Conservation (phyloP, 225 moss, liverwort and hornwort genomes). For the Straminergon stramineum region DNA sequence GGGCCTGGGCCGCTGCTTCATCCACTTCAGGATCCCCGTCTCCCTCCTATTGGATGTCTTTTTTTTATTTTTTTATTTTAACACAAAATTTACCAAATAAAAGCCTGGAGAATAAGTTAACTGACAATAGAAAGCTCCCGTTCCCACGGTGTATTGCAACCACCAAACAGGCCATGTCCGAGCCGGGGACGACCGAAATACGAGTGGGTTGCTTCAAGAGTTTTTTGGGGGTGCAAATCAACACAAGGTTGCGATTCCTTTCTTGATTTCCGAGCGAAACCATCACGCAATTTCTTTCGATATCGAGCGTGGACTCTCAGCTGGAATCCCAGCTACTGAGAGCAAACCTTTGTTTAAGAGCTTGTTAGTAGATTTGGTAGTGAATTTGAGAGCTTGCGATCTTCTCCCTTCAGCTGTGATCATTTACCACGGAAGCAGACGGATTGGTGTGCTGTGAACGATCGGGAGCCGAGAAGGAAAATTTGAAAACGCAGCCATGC, state of each 20-base stretch:
- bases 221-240: not conserved
- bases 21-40: slow-evolving; percentile 20
- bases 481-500: not conserved
- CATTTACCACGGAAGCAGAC: not conserved
- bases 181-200: no score
- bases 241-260: not conserved
- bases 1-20: slow-evolving; percentile 1
- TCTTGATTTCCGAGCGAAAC: not conserved
- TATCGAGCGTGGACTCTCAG: not conserved
- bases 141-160: not conserved
- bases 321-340: not conserved
- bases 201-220: not conserved
- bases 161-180: not conserved
- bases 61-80: not conserved
- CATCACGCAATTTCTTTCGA: not conserved
- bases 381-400: not conserved
- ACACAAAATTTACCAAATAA: not conserved
- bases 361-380: not conserved
- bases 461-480: slow-evolving; percentile 2
- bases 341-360: not conserved
- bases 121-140: not conserved
- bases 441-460: not conserved
- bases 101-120: not conserved
- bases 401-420: not conserved
- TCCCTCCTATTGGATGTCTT: not conserved